These are phyloP conservation scores for Voacanga thouarsii DNA, from an alignment of 257 asterid species.

Conservation along the genomic window DNA sequence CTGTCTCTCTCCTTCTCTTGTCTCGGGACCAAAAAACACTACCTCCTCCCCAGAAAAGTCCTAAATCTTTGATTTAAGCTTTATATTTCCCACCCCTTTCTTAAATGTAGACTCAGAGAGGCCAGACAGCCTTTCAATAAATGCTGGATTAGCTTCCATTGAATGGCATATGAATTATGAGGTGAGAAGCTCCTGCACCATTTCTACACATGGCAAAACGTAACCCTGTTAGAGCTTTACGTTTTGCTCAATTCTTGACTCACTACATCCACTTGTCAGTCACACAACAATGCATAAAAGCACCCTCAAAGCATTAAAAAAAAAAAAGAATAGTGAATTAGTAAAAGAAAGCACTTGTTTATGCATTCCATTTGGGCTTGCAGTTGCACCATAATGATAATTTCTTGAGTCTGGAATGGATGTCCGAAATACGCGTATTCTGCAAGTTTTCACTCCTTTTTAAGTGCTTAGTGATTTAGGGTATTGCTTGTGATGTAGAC, in stretches of 20 bases:
- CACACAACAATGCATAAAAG: conserved; percentile 2
- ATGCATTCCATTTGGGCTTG: no score
- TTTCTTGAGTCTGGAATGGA: no score
- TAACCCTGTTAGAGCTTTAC: neutral
- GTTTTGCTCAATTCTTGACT: neutral
- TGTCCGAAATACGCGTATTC: no score
- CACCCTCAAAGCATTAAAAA: neutral
- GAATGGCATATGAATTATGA: neutral
- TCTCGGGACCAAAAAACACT: conserved; percentile 39
- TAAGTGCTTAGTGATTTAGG: no score
- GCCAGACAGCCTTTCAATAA: conserved; percentile 31
- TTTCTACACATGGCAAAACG: conserved; percentile 22
- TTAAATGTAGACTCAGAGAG: conserved; percentile 45
- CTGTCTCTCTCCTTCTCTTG: neutral
- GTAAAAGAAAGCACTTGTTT: no score
- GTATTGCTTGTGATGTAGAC: no score
- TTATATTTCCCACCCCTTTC: conserved; percentile 17
- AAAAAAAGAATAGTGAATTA: neutral
- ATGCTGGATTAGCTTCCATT: conserved; percentile 22
- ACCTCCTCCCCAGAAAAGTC: conserved; percentile 28
- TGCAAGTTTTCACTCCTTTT: no score
- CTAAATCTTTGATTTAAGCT: conserved; percentile 23
- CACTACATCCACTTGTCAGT: conserved; percentile 15
- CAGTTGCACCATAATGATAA: no score
- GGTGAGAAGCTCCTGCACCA: neutral